Percentiles rank a stretch among this genome's conserved stretches.
Evolutionary conservation across 768 basidiomycete genomes (phyloP).

Genomic region (Mycena floridula): DNA sequence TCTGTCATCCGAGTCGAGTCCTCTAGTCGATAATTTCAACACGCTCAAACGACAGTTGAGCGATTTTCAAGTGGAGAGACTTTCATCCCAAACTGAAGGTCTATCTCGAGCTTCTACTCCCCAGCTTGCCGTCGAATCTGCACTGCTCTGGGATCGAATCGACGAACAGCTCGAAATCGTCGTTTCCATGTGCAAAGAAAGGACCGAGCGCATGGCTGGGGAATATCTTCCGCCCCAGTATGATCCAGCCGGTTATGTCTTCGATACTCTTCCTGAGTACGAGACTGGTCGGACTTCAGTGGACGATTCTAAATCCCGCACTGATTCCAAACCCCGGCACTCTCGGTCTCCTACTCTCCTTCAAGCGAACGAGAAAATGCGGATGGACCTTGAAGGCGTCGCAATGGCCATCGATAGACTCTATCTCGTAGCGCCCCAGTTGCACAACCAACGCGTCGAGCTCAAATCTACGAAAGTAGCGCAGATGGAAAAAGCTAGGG

Average conservation of each 20-base stretch:
- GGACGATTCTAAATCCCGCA: conserved; percentile 29
- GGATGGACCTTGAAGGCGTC: conserved; percentile 79
- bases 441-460: conserved; percentile 92
- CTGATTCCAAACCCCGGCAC: conserved; percentile 18
- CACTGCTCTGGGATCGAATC: conserved; percentile 70
- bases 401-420: conserved; percentile 86
- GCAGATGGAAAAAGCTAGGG: conserved; percentile 68
- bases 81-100: conserved; percentile 33
- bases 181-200: conserved; percentile 58
- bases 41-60: conserved; percentile 63
- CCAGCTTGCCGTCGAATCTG: conserved; percentile 46
- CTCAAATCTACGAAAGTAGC: conserved; percentile 64
- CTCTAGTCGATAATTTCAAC: conserved; percentile 41
- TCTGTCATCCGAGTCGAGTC: conserved; percentile 15
- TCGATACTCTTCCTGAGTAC: conserved; percentile 50
- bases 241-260: conserved; percentile 28
- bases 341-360: conserved; percentile 20
- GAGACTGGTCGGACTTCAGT: conserved; percentile 33
- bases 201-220: conserved; percentile 28
- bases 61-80: conserved; percentile 56
- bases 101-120: conserved; percentile 35
- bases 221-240: conserved; percentile 45
- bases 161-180: conserved; percentile 71
- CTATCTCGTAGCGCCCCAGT: conserved; percentile 79
- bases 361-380: conserved; percentile 69